phyloP scores from a whole-genome alignment of 1,284 basidiomycete species.

The Dichomitus squalens region DNA sequence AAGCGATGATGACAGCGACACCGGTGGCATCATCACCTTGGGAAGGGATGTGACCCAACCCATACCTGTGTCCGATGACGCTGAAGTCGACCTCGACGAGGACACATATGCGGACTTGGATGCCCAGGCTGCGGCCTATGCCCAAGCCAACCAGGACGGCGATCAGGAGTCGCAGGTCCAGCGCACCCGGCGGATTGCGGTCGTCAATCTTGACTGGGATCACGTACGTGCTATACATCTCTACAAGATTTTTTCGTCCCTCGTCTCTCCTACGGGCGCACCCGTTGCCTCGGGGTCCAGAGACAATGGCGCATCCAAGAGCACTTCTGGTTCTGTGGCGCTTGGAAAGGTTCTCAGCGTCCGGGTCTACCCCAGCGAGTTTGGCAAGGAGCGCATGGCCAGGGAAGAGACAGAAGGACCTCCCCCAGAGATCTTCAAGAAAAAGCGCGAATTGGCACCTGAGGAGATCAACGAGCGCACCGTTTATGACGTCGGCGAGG shows the following conservation, averaged over 20 bases:
- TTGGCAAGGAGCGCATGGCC: conserved; percentile 89
- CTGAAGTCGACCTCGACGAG: conserved; percentile 82
- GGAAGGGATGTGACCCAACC: conserved; percentile 45
- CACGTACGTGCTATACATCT: conserved; percentile 90
- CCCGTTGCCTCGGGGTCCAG: conserved; percentile 35
- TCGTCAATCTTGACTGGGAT: conserved; percentile 99
- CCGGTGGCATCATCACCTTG: conserved; percentile 52
- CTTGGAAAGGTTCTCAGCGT: conserved; percentile 76
- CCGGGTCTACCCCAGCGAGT: conserved; percentile 90
- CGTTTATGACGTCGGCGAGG: conserved; percentile 69
- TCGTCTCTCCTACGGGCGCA: conserved; percentile 66
- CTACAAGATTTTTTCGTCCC: conserved; percentile 91
- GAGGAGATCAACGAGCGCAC: conserved; percentile 68
- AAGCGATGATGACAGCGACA: conserved; percentile 51
- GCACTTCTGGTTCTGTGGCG: conserved; percentile 33
- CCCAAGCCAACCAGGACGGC: conserved; percentile 43
- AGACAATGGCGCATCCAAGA: conserved; percentile 23
- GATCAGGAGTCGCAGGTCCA: conserved; percentile 38
- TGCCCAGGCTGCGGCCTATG: conserved; percentile 69
- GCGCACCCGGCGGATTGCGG: conserved; percentile 82
- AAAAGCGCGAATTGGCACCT: conserved; percentile 36
- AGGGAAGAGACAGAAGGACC: conserved; percentile 92
- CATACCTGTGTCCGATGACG: conserved; percentile 48
- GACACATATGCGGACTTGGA: conserved; percentile 70
- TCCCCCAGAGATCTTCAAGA: conserved; percentile 83